Evolutionary conservation across 83 land plant species (phyloP).

Genomic region (Thuja plicata): DNA sequence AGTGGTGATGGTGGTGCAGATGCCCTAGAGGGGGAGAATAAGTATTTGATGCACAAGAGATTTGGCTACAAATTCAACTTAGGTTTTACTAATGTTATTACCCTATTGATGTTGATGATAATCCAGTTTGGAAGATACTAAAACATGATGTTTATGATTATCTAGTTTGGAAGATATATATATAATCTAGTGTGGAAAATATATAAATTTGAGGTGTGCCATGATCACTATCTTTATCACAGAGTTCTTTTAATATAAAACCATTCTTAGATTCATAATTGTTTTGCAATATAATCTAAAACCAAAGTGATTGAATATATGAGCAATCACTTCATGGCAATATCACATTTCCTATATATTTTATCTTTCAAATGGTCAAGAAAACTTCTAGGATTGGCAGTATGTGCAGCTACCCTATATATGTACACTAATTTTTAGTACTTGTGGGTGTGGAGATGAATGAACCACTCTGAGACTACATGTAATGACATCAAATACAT

Average conservation of each 20-base stretch:
- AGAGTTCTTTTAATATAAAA: not conserved
- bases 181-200: not conserved
- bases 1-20: not conserved
- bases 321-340: not conserved
- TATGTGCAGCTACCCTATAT: not conserved
- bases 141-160: not conserved
- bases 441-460: not conserved
- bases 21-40: not conserved
- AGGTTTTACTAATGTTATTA: no score
- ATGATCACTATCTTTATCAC: not conserved
- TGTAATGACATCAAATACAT: not conserved
- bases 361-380: no score
- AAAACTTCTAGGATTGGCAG: not conserved
- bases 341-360: not conserved
- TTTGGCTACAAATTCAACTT: slow-evolving; percentile 7
- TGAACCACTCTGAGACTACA: not conserved
- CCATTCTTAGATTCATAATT: not conserved
- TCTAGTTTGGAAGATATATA: no score
- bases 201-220: not conserved
- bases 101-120: not conserved
- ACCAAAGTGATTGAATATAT: not conserved
- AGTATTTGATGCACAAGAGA: not conserved
- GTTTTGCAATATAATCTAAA: not conserved
- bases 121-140: not conserved
- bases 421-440: not conserved